Evolutionary conservation across 1,284 basidiomycete species (phyloP).

Genomic region (Fomitiporia mediterranea): DNA sequence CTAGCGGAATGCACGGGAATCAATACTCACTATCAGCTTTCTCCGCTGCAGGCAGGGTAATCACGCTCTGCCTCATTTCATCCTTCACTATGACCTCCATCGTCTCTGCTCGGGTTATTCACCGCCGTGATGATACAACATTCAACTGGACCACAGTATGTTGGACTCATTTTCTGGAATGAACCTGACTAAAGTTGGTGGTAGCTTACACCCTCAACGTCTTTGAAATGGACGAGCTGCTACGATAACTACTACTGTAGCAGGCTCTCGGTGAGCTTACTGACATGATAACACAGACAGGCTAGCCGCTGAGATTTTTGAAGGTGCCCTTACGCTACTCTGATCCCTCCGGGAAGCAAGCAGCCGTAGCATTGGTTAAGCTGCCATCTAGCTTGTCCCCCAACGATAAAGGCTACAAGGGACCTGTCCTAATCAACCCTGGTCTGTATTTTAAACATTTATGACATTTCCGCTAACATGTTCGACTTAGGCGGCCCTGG

Average conservation of each 20-base stretch:
- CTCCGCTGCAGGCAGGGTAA: too few relatives aligned
- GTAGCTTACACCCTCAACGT: background rate
- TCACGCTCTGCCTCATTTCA: too few relatives aligned
- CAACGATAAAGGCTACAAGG: slow-evolving; percentile 26
- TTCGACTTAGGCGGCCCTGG: slow-evolving; percentile 28
- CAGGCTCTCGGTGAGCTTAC: background rate
- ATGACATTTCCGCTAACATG: background rate
- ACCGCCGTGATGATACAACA: too few relatives aligned
- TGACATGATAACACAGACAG: too few relatives aligned
- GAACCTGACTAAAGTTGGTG: background rate
- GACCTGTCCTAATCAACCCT: slow-evolving; percentile 32
- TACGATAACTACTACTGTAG: background rate
- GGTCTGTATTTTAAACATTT: too few relatives aligned
- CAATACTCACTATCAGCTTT: too few relatives aligned
- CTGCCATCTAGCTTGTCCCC: slow-evolving; percentile 23
- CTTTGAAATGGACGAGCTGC: background rate
- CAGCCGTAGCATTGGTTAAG: slow-evolving; percentile 29
- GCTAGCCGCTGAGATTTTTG: background rate
- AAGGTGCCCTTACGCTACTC: slow-evolving; percentile 32
- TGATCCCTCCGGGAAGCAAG: slow-evolving; percentile 24
- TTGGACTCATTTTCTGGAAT: too few relatives aligned
- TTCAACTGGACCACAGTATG: background rate
- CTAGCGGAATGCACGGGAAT: too few relatives aligned
- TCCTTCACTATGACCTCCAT: too few relatives aligned
- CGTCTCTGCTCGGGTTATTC: too few relatives aligned